Percentiles rank a stretch among this genome's conserved stretches.
These are phyloP conservation scores for Lichtheimia hyalospora DNA, from an alignment of 371 early-diverging fungal species.

Conservation along the genomic window DNA sequence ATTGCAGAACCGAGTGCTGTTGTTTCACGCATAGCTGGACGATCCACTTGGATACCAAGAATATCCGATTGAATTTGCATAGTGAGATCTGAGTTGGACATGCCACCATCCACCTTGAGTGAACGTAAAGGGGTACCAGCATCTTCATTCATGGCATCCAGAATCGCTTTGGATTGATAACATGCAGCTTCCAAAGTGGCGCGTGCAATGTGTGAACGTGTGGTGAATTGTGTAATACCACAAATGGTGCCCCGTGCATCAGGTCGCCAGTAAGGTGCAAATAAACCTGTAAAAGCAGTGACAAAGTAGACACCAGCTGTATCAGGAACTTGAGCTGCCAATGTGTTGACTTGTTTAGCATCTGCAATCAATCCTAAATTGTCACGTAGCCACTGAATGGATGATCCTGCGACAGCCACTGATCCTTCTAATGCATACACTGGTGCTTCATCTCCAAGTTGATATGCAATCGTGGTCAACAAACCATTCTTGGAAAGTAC, in stretches of 20 bases:
- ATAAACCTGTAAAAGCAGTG: slow-evolving; percentile 92
- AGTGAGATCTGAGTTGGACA: slow-evolving; percentile 84
- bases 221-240: slow-evolving; percentile 89
- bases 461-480: slow-evolving; percentile 90
- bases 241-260: slow-evolving; percentile 91
- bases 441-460: slow-evolving; percentile 72
- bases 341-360: slow-evolving; percentile 67
- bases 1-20: slow-evolving; percentile 95
- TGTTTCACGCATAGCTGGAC: slow-evolving; percentile 91
- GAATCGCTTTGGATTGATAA: slow-evolving; percentile 87
- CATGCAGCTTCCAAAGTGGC: slow-evolving; percentile 91
- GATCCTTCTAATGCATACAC: slow-evolving; percentile 96
- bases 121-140: slow-evolving; percentile 59
- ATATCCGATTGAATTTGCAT: slow-evolving; percentile 96
- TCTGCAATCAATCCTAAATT: slow-evolving; percentile 76
- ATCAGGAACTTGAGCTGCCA: slow-evolving; percentile 58
- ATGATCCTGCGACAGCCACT: slow-evolving; percentile 91
- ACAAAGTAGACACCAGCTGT: slow-evolving; percentile 96
- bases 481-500: slow-evolving; percentile 84
- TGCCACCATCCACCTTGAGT: slow-evolving; percentile 94
- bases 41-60: slow-evolving; percentile 79
- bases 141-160: slow-evolving; percentile 90
- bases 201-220: slow-evolving; percentile 81
- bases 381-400: slow-evolving; percentile 92
- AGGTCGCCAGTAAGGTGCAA: slow-evolving; percentile 94